Conservation (phyloP, 192 early-diverging fungal species). For the Linnemannia schmuckeri region DNA sequence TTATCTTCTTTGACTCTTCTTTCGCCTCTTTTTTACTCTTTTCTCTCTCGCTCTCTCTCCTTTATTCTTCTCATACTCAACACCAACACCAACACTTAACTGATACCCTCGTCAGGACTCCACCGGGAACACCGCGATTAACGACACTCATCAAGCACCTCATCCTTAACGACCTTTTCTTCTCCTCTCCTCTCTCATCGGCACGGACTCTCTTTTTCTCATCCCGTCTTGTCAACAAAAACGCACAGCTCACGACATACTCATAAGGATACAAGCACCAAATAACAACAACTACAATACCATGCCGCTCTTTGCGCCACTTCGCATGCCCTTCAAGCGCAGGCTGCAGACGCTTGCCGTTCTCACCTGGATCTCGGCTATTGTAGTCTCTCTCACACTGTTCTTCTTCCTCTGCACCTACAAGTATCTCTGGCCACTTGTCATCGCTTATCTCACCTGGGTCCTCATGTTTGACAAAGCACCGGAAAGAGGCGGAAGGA, state of each 20-base stretch:
- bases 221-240: neutral
- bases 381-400: constrained; percentile 64
- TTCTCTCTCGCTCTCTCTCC: neutral
- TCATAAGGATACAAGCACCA: neutral
- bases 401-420: constrained; percentile 72
- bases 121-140: constrained; percentile 2
- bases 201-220: neutral
- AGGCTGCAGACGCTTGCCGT: constrained; percentile 75
- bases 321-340: constrained; percentile 71
- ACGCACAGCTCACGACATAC: neutral
- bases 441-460: constrained; percentile 80
- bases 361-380: constrained; percentile 68
- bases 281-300: neutral
- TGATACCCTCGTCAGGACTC: neutral
- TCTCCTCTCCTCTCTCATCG: neutral
- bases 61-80: neutral
- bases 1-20: neutral
- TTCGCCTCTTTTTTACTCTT: constrained; percentile 2
- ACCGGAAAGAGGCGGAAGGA: constrained; percentile 84
- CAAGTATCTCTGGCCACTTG: constrained; percentile 64
- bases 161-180: neutral
- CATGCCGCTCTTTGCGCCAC: constrained; percentile 69
- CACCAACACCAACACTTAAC: neutral
- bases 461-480: constrained; percentile 76
- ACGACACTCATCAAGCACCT: neutral